Conservation (phyloP, 2,329 filamentous ascomycete genomes). For the Ustulina deusta region DNA sequence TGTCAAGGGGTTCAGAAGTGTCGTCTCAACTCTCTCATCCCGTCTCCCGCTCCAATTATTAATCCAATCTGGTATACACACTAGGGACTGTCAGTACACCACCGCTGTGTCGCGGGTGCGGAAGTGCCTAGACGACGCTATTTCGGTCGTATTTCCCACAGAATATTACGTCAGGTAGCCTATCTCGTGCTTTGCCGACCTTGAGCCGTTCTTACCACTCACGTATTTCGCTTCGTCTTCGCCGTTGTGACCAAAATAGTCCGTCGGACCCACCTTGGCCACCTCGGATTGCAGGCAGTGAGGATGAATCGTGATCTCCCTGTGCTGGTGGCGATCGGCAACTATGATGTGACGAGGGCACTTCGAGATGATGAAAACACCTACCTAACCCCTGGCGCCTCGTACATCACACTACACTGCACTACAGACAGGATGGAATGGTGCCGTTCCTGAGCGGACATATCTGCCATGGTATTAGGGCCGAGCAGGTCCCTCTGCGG, state of each 20-base stretch:
- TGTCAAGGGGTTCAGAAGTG: not conserved
- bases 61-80: not conserved
- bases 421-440: slow-evolving; percentile 1
- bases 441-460: not conserved
- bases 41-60: not conserved
- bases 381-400: not conserved
- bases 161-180: slow-evolving; percentile 36
- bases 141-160: slow-evolving; percentile 31
- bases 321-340: slow-evolving; percentile 23
- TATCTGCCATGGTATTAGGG: slow-evolving; percentile 21
- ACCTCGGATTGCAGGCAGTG: slow-evolving; percentile 7
- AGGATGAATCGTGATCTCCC: slow-evolving; percentile 14
- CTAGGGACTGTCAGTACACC: not conserved
- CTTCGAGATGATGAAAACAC: slow-evolving; percentile 10
- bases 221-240: slow-evolving; percentile 15
- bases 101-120: not conserved
- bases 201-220: not conserved
- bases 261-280: slow-evolving; percentile 18
- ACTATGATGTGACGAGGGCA: slow-evolving; percentile 29
- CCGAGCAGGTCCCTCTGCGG: slow-evolving; percentile 21
- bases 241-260: slow-evolving; percentile 27
- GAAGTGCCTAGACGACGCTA: slow-evolving; percentile 14
- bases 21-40: slow-evolving; percentile 1
- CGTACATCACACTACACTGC: not conserved
- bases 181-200: slow-evolving; percentile 21